These are phyloP conservation scores for Saccharomycopsis guyanensis DNA, from an alignment of 805 yeast genomes.

Conservation along the genomic window DNA sequence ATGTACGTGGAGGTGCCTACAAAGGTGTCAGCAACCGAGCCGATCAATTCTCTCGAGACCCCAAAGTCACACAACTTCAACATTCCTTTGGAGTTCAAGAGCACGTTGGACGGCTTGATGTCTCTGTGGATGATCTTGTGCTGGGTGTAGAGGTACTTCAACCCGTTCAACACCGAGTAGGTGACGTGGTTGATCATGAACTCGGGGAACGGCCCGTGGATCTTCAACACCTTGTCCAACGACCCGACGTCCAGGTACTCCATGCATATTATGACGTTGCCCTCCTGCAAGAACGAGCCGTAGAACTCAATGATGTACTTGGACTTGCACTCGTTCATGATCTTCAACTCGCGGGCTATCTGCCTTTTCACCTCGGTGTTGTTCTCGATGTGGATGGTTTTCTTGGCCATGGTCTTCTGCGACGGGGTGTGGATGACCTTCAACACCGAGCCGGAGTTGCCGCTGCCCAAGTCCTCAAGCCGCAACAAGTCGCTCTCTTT, in stretches of 20 bases:
- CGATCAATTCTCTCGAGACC: slow-evolving; percentile 83
- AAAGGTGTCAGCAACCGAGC: slow-evolving; percentile 94
- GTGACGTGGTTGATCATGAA: slow-evolving; percentile 66
- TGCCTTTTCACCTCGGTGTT: slow-evolving; percentile 74
- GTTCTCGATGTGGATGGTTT: slow-evolving; percentile 78
- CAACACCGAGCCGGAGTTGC: slow-evolving; percentile 89
- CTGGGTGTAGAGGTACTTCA: slow-evolving; percentile 69
- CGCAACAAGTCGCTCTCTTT: slow-evolving; percentile 63
- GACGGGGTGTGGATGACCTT: slow-evolving; percentile 87
- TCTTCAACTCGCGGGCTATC: slow-evolving; percentile 79
- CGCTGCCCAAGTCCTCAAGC: slow-evolving; percentile 76
- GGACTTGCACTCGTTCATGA: slow-evolving; percentile 82
- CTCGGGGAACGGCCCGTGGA: slow-evolving; percentile 59
- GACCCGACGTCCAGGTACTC: slow-evolving; percentile 96
- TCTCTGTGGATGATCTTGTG: slow-evolving; percentile 93
- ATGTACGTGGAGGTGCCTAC: slow-evolving; percentile 97
- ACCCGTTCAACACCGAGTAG: slow-evolving; percentile 69
- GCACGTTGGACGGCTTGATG: slow-evolving; percentile 90
- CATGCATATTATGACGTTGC: slow-evolving; percentile 70
- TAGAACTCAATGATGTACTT: slow-evolving; percentile 83
- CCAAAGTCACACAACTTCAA: slow-evolving; percentile 96
- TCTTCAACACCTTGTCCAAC: slow-evolving; percentile 64
- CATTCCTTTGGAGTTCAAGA: slow-evolving; percentile 78
- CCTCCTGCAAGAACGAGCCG: slow-evolving; percentile 63
- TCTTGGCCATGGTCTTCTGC: slow-evolving; percentile 83